phyloP scores from a whole-genome alignment of 78 protist species.

The Acrasis kona region DNA sequence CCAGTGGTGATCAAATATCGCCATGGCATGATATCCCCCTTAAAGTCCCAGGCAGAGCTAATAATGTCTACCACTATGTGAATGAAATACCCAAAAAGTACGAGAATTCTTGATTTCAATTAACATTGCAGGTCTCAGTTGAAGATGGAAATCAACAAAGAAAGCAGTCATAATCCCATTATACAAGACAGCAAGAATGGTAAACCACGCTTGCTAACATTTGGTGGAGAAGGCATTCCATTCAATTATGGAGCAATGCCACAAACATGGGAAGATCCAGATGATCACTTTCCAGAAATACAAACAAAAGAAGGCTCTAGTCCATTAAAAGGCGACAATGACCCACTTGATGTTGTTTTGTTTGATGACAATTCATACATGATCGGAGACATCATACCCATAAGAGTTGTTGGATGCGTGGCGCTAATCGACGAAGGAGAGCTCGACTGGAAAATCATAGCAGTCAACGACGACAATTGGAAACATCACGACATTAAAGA shows the following conservation, averaged over 20 bases:
- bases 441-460: slow-evolving; percentile 54
- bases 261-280: slow-evolving; percentile 61
- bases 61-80: not conserved
- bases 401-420: slow-evolving; percentile 28
- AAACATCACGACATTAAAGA: slow-evolving; percentile 22
- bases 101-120: too few relatives aligned
- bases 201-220: slow-evolving; percentile 13
- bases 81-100: slow-evolving; percentile 36
- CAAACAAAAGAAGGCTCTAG: too few relatives aligned
- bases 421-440: slow-evolving; percentile 51
- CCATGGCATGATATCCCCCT: slow-evolving; percentile 47
- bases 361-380: slow-evolving; percentile 1
- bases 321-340: slow-evolving; percentile 40
- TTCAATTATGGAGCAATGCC: slow-evolving; percentile 62
- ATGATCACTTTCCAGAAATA: not conserved
- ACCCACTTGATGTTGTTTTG: slow-evolving; percentile 50
- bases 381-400: slow-evolving; percentile 27
- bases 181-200: slow-evolving; percentile 43
- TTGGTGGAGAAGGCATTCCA: slow-evolving; percentile 33
- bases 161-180: slow-evolving; percentile 17
- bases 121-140: slow-evolving; percentile 12
- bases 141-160: slow-evolving; percentile 24
- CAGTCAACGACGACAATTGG: slow-evolving; percentile 9
- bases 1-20: too few relatives aligned
- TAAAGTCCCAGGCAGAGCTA: not conserved